Evolutionary conservation across 768 basidiomycete genomes (phyloP), one percentile per base, ranked within the genome.

Genomic region (Strobilomyces dryophilus): DNA sequence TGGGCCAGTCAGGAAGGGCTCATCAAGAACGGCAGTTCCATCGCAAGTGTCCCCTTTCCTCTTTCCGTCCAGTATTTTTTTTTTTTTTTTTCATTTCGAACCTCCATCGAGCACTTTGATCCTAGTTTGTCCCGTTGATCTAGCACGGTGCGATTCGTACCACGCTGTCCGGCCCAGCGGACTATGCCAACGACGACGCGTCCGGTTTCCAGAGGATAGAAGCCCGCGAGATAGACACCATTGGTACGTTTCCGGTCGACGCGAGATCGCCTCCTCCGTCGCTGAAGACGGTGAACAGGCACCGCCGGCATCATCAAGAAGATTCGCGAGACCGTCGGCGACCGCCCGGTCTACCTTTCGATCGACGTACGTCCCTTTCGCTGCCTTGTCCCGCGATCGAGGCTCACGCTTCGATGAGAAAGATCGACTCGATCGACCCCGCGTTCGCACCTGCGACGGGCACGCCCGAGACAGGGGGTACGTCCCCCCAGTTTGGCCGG

Each of bases 91-190:
- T 52, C 46, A 47, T 59, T 47, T 37, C 18, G 34, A 34, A 17
- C 56, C 24, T 52, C 45, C 18, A 35, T 62, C 61, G 72, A 74
- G 69, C 61, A 60, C 72, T 74, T 78, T 83, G 87, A 87, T 89
- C 86, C 87, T 88, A 87, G 84, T 88, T 81, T 68, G 56, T 76
- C 62, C 56, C 66, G 71, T 70, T 65, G 61, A 63, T 52, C 69
- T 64, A 91, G 89, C 81, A 94, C 71, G 92, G 89, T 44, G 92
- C 92, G 44, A 91, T 95, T 58, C 78, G 90, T 41, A 92, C 91
- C 15, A 89, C 89, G 1, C 76, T 94, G 31, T 85, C 88, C 51
- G 86, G 87, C 8, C 82, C 81, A 4, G 80, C 80, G 48, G 91
- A 93, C 70, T 86, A 91, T 61, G 77, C 70, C 1, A 87, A 92